Evolutionary conservation across 2,329 filamentous ascomycete species (phyloP).

Genomic region (Nothomitra cinnamomea): DNA sequence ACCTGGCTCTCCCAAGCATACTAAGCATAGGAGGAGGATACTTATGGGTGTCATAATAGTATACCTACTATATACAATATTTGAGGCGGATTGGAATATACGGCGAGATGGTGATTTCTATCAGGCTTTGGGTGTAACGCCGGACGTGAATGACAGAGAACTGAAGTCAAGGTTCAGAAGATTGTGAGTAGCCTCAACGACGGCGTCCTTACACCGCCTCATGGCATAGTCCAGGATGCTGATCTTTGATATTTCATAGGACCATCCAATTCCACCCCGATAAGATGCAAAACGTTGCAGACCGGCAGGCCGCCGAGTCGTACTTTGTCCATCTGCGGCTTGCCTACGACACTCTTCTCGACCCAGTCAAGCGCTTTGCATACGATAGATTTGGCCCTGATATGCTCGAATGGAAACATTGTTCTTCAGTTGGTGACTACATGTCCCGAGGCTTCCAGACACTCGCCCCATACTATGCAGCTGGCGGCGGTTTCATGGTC

Average conservation of each 20-base stretch:
- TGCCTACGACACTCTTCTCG: slow-evolving; percentile 66
- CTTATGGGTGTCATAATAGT: slow-evolving; percentile 64
- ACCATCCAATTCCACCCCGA: slow-evolving; percentile 62
- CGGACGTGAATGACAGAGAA: slow-evolving; percentile 51
- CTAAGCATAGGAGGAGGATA: slow-evolving; percentile 62
- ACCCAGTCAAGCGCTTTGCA: slow-evolving; percentile 62
- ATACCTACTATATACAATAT: slow-evolving; percentile 84
- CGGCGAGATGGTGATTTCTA: slow-evolving; percentile 62
- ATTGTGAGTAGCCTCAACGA: slow-evolving; percentile 25
- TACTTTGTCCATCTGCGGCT: slow-evolving; percentile 72
- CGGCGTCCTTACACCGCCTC: slow-evolving; percentile 25
- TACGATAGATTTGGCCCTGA: slow-evolving; percentile 79
- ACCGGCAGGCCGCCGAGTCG: slow-evolving; percentile 24
- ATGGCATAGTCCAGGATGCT: slow-evolving; percentile 13
- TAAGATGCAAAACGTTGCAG: slow-evolving; percentile 39
- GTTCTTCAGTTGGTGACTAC: slow-evolving; percentile 55
- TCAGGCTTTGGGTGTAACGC: slow-evolving; percentile 51
- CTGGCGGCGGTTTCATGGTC: slow-evolving; percentile 40
- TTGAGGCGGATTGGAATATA: slow-evolving; percentile 75
- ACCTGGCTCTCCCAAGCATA: slow-evolving; percentile 50
- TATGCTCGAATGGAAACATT: slow-evolving; percentile 47
- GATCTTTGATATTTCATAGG: slow-evolving; percentile 8
- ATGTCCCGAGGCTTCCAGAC: slow-evolving; percentile 47
- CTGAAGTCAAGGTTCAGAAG: slow-evolving; percentile 76
- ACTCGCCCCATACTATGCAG: slow-evolving; percentile 43